Base-by-base conservation (phyloP, 1,284 basidiomycete species). In the Entoloma clypeatum region DNA sequence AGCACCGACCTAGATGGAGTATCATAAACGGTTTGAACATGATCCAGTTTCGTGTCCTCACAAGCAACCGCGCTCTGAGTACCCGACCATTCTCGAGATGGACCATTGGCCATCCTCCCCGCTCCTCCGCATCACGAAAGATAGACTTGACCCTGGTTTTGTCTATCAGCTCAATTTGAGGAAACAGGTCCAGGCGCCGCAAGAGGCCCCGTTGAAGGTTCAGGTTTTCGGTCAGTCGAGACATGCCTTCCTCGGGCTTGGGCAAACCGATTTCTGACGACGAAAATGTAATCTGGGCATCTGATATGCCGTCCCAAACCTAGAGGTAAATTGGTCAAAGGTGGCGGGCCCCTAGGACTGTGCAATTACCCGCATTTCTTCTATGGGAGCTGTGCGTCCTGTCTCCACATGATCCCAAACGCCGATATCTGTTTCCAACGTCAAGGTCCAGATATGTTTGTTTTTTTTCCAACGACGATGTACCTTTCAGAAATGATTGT, bases 251-350 rank as follows among this genome's bases (percentile, higher is more conserved):
- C 41, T 61, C 45, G 13, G 60, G 37, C 21, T 44, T 32, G 22
- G 47, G 59, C 39, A 65, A 39, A 32, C 61, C 55, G 36, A 77
- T 46, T 43, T 84, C 77, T 2, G 74, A 66, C 0, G 81, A 70
- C 32, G 74, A 71, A 57, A 92, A 92, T 3, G 69, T 65, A 40
- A 92, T 83, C 11, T 86, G 72, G n/a, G 90, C 81, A 54, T 84
- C 79, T 3, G 87, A 87, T 23, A 92, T 47, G 1, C 91, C 90
- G 55, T 93, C 90, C 92, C 92, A 98, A 16, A 95, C 81, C 89
- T 92, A 46, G 34, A 18, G n/a, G n/a, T 7, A 0, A 3, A 9
- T 33, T n/a, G 19, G 13, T 47, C 2, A 48, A 29, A 10, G 44
- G 23, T 28, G 34, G 28, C 21, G 25, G 37, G n/a, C 39, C 35